Evolutionary conservation across 139 green algal species (phyloP).

Genomic region (Coelastrella sp.): DNA sequence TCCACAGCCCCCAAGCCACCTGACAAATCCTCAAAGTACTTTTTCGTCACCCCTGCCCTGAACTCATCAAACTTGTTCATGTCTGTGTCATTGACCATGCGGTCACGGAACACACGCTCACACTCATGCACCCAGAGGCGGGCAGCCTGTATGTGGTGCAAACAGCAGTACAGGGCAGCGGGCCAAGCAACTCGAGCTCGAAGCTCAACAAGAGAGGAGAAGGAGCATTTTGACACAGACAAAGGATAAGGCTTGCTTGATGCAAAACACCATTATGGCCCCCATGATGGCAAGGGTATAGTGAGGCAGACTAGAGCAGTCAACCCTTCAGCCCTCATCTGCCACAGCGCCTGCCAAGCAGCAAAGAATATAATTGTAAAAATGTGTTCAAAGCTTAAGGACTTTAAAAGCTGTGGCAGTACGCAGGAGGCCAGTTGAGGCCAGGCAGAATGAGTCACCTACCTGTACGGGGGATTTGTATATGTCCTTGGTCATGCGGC

Average conservation of each 20-base stretch:
- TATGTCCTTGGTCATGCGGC: slow-evolving; percentile 82
- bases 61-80: slow-evolving; percentile 84
- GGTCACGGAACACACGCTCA: slow-evolving; percentile 88
- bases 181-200: not conserved
- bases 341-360: too few relatives aligned
- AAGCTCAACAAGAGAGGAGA: not conserved
- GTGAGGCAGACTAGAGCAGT: too few relatives aligned
- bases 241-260: too few relatives aligned
- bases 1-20: slow-evolving; percentile 68
- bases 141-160: slow-evolving; percentile 56
- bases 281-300: too few relatives aligned
- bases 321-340: too few relatives aligned
- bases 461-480: slow-evolving; percentile 71
- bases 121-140: slow-evolving; percentile 90
- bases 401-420: too few relatives aligned
- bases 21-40: slow-evolving; percentile 72
- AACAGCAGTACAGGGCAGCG: slow-evolving; percentile 9
- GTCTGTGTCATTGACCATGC: slow-evolving; percentile 85
- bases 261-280: too few relatives aligned
- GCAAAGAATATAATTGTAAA: too few relatives aligned
- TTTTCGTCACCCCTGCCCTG: slow-evolving; percentile 69
- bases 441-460: not conserved
- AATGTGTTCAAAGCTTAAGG: too few relatives aligned
- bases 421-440: too few relatives aligned
- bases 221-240: not conserved